Evolutionary conservation across 2,329 filamentous ascomycete species (phyloP).

Genomic region (Tolypocladium album): DNA sequence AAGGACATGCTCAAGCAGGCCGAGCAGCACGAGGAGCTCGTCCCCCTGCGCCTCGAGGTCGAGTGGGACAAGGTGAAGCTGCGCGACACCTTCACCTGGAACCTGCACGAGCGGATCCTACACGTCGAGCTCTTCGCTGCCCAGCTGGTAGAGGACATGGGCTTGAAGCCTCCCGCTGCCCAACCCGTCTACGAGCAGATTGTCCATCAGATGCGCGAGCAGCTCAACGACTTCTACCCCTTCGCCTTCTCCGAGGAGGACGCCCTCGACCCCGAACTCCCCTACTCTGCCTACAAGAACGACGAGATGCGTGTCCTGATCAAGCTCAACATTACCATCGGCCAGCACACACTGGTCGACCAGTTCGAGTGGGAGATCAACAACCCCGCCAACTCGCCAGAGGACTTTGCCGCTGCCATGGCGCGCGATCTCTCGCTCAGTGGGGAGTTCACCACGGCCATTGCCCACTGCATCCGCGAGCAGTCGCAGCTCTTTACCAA

Average conservation of each 20-base stretch:
- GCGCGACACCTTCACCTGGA: slow-evolving; percentile 97
- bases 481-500: slow-evolving; percentile 91
- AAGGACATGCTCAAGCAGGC: slow-evolving; percentile 79
- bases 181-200: slow-evolving; percentile 53
- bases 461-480: slow-evolving; percentile 94
- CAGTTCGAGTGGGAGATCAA: slow-evolving; percentile 99
- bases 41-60: slow-evolving; percentile 84
- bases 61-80: slow-evolving; percentile 94
- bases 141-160: slow-evolving; percentile 85
- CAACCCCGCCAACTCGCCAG: slow-evolving; percentile 83
- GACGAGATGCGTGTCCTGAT: slow-evolving; percentile 96
- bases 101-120: slow-evolving; percentile 82
- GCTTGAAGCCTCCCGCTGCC: slow-evolving; percentile 59
- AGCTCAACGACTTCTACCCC: slow-evolving; percentile 87
- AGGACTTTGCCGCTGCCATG: slow-evolving; percentile 89
- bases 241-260: slow-evolving; percentile 86
- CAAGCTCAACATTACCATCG: slow-evolving; percentile 96
- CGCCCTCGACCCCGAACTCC: slow-evolving; percentile 76
- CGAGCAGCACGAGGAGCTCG: slow-evolving; percentile 82
- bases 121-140: slow-evolving; percentile 73
- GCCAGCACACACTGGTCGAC: slow-evolving; percentile 84
- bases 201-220: slow-evolving; percentile 67
- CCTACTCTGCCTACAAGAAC: slow-evolving; percentile 93
- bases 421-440: slow-evolving; percentile 80
- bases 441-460: slow-evolving; percentile 93